Evolutionary conservation across 176 grass and related monocot species (phyloP), one percentile per base, ranked within the genome.

Genomic region (Neostapfia colusana): DNA sequence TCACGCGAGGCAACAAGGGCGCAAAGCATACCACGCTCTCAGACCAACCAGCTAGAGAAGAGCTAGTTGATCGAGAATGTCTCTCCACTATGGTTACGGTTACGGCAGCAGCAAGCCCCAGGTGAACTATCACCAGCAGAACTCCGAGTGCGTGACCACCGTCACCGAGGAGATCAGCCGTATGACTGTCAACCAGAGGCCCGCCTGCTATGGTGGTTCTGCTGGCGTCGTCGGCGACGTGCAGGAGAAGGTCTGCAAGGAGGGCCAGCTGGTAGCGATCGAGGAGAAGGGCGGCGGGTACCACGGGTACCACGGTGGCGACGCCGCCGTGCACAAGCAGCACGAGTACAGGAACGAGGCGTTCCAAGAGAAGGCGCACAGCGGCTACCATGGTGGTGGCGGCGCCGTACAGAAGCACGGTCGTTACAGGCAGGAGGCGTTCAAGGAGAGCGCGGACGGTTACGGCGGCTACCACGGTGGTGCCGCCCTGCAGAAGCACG

Each of bases 161-260:
- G 63, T 88, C n/a, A 9, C 84, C 25, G 70, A 56, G 8, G 63
- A 88, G 76, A 69, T 84, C 8, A 68, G 73, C 75, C 54, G 57
- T n/a, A 44, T 75, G 81, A 38, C 10, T 35, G 25, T 88, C 80
- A 79, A 78, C 75, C 74, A 73, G 17, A 87, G 74, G 9, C 36
- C 74, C 3, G 2, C 1, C 45, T 10, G 2, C 51, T 44, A 17
- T 31, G 58, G 23, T 28, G 45, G 6, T 31, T n/a, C n/a, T n/a
- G n/a, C n/a, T 31, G 65, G 7, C 62, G 61, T 15, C 48, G 16
- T 18, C 51, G 54, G 27, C 55, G 77, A 0, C 25, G 60, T 73
- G 74, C 82, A 63, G 41, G 48, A 50, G 51, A 10, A 59, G 8
- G 15, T 60, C 10, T 35, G 23, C 37, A 69, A 63, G 25, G 46